These are phyloP conservation scores for Canavalia gladiata DNA, from an alignment of 306 rosid genomes.

Conservation along the genomic window DNA sequence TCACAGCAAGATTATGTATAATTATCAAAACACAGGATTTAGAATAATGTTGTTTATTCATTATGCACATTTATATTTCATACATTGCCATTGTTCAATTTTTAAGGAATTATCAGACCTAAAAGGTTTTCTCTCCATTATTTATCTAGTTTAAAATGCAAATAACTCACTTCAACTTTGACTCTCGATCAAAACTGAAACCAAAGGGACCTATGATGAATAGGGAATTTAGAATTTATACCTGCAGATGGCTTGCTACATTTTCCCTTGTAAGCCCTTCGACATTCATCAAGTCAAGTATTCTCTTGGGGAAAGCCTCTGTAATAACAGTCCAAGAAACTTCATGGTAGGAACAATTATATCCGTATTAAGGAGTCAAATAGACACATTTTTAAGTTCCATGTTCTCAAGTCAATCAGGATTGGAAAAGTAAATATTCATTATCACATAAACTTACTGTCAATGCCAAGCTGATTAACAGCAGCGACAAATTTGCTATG, in stretches of 20 bases:
- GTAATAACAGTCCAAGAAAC: constrained; percentile 47
- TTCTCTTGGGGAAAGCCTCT: constrained; percentile 92
- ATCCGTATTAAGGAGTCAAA: not conserved
- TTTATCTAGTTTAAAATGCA: not conserved
- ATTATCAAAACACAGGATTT: not conserved
- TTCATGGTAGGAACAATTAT: constrained; percentile 34
- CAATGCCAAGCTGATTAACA: constrained; percentile 72
- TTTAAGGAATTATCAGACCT: not conserved
- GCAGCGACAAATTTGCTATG: constrained; percentile 80
- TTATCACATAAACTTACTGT: constrained; percentile 67
- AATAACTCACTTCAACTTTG: not conserved
- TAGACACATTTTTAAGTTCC: not conserved
- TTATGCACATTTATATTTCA: not conserved
- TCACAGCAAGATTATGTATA: constrained; percentile 19
- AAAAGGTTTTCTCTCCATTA: not conserved
- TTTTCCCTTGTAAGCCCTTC: constrained; percentile 93
- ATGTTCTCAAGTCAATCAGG: constrained; percentile 28
- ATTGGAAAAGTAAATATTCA: constrained; percentile 21
- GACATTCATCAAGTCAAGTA: constrained; percentile 85
- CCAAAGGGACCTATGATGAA: not conserved
- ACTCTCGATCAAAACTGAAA: not conserved
- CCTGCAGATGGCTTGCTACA: constrained; percentile 97
- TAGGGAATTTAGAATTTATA: constrained; percentile 45
- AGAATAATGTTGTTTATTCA: not conserved
- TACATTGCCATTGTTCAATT: not conserved